Evolutionary conservation across 2,329 filamentous ascomycete species (phyloP).

Genomic region (Stachybotrys echinatus): DNA sequence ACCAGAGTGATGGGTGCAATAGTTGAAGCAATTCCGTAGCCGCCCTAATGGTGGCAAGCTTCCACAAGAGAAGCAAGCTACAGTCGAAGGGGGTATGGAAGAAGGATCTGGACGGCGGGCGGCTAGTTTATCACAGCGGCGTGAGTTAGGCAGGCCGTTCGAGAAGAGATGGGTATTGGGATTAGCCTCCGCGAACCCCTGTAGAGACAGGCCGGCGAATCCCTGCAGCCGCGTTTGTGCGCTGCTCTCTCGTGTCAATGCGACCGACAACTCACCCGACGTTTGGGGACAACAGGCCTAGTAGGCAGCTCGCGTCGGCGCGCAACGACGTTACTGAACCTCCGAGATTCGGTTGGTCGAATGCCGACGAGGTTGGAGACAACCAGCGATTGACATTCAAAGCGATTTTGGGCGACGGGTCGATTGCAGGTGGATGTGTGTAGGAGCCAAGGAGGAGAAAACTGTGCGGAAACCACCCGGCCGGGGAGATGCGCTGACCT

Average conservation of each 20-base stretch:
- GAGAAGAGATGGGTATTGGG: neutral
- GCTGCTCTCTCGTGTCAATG: neutral
- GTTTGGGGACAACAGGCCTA: too few species aligned
- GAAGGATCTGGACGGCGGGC: constrained; percentile 17
- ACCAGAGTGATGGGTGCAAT: neutral
- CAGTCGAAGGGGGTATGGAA: constrained; percentile 2
- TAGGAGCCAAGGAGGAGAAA: too few species aligned
- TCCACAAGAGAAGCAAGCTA: constrained; percentile 14
- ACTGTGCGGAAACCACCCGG: too few species aligned
- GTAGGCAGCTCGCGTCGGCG: neutral
- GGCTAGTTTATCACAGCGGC: constrained; percentile 5
- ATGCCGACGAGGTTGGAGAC: too few species aligned
- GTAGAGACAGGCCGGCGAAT: neutral
- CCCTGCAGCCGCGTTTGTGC: neutral
- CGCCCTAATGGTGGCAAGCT: constrained; percentile 15
- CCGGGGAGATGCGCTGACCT: too few species aligned
- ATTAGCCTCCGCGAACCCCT: neutral
- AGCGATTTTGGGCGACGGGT: too few species aligned
- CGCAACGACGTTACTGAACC: neutral
- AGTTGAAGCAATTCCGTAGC: neutral
- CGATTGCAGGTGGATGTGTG: too few species aligned
- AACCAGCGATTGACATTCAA: too few species aligned
- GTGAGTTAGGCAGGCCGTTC: neutral
- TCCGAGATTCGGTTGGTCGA: too few species aligned
- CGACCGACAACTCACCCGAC: neutral